Percentiles rank a stretch among this genome's conserved stretches.
phyloP scores from a whole-genome alignment of 148 eudicot genomes.

The Pouteria glomerata region DNA sequence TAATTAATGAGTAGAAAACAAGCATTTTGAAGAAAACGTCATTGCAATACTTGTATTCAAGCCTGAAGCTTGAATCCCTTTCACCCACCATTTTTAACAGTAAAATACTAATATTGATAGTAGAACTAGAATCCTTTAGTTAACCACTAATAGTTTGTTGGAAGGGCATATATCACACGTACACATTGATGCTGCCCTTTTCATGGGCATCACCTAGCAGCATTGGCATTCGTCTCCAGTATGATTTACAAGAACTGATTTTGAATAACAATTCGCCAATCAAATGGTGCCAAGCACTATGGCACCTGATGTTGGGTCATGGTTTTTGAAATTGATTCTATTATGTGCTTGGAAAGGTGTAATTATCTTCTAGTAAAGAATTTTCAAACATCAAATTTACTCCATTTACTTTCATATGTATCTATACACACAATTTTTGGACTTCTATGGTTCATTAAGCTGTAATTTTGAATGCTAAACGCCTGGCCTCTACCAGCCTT shows the following conservation, averaged over 20 bases:
- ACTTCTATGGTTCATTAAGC: neutral
- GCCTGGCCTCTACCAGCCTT: neutral
- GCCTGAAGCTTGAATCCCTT: constrained; percentile 1
- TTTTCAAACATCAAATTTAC: neutral
- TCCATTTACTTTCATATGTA: neutral
- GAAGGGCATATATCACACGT: neutral
- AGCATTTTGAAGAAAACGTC: neutral
- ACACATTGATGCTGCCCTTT: neutral
- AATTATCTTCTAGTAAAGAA: neutral
- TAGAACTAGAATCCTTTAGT: neutral
- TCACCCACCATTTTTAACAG: neutral
- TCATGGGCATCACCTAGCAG: too few species aligned
- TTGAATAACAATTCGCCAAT: too few species aligned
- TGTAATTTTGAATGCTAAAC: neutral
- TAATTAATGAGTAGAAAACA: too few species aligned
- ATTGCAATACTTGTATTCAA: neutral
- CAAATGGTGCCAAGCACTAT: neutral
- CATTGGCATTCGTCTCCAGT: too few species aligned
- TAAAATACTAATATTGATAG: neutral
- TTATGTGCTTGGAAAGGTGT: neutral
- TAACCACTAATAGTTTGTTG: neutral
- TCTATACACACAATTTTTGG: neutral
- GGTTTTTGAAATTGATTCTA: neutral
- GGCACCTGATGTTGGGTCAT: neutral
- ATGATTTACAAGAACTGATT: too few species aligned